Evolutionary conservation across 306 rosid genomes (phyloP), one percentile per base, ranked within the genome.

Genomic region (Citrullus mucosospermus): DNA sequence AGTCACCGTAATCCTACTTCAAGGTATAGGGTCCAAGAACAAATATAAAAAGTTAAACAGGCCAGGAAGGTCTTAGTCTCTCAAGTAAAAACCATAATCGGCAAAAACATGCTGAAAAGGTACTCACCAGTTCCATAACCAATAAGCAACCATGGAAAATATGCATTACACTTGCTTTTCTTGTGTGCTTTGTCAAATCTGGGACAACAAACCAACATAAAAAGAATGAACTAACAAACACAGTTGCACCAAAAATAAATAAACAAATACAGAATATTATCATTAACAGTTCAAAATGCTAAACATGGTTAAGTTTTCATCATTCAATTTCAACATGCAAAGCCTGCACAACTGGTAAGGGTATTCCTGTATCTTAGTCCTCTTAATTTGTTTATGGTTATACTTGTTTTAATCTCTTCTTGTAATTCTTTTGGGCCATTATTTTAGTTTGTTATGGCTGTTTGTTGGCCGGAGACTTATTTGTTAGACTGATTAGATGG

Each of bases 61-160:
- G 73, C 51, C 9, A 67, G 4, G 51, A 67, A 39, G 73, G 9
- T 39, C 4, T 9, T 66, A 1, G 43, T 36, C n/a, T 60, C 3
- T 67, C 36, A 68, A 34, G 25, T 20, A 9, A 68, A 41, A 13
- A 65, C 36, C 30, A 79, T 58, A 53, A 81, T 56, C 43, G 16
- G 75, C 8, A 77, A 34, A 76, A 74, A 76, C n/a, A 68, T 54
- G 71, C n/a, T 60, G 77, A 51, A 57, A 57, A 62, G 17, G 82
- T 76, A 87, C 99, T 92, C 82, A 95, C 99, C 97, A 18, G 86
- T 18, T 69, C 85, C 97, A 82, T 95, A 95, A 78, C 99, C 99
- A 80, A 85, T n/a, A 63, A 88, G 77, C 96, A 95, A 80, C 92
- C 96, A 95, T 72, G 82, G 68, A 79, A 88, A 95, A 79, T 95